Evolutionary conservation across 116 monocot genomes (phyloP).

Genomic region (Papilionanthe hybrid): DNA sequence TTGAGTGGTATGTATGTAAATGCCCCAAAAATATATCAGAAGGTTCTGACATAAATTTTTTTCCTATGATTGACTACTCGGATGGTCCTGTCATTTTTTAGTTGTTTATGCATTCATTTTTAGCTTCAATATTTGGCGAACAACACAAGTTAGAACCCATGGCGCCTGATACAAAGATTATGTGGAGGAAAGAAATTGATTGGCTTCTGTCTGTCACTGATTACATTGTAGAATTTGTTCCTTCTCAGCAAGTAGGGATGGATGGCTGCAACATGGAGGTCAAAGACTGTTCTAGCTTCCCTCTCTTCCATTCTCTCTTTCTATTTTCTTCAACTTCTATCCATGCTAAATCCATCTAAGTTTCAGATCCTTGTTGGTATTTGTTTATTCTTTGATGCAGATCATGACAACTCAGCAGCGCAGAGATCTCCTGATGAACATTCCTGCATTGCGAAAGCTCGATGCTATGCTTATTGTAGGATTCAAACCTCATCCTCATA

Average conservation of each 20-base stretch:
- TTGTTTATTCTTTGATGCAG: slow-evolving; percentile 20
- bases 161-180: slow-evolving; percentile 50
- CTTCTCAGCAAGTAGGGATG: slow-evolving; percentile 56
- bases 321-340: neutral
- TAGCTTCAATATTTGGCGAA: slow-evolving; percentile 92
- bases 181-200: slow-evolving; percentile 81
- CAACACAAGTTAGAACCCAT: slow-evolving; percentile 78
- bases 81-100: neutral
- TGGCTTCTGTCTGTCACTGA: slow-evolving; percentile 93
- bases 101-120: neutral
- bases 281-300: neutral
- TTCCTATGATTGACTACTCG: neutral
- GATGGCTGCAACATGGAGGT: slow-evolving; percentile 92
- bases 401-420: slow-evolving; percentile 86
- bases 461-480: slow-evolving; percentile 91
- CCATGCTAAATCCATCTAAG: neutral
- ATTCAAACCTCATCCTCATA: neutral
- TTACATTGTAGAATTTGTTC: slow-evolving; percentile 88
- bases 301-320: neutral
- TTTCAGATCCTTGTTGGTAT: neutral
- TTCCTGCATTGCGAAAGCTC: slow-evolving; percentile 84
- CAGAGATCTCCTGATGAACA: slow-evolving; percentile 80
- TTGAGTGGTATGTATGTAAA: no score
- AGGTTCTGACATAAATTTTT: neutral
- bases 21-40: no score